Evolutionary conservation across 805 yeast genomes (phyloP).

Genomic region (Zygosaccharomyces siamensis): DNA sequence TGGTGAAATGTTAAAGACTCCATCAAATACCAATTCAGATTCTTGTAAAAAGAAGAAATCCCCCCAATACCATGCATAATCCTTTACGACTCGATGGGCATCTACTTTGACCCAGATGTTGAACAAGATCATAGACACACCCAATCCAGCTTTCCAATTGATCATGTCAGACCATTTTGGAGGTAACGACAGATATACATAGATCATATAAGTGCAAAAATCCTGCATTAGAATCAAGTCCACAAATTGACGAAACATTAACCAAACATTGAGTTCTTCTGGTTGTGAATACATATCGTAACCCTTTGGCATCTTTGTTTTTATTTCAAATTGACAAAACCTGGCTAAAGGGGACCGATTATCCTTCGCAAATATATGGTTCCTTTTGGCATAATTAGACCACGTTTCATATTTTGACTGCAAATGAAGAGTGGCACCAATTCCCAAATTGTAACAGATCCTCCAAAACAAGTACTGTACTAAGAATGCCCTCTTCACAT

Average conservation of each 20-base stretch:
- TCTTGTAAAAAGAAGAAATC: slow-evolving; percentile 81
- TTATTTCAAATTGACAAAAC: slow-evolving; percentile 43
- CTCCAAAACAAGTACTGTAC: slow-evolving; percentile 69
- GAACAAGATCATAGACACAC: slow-evolving; percentile 59
- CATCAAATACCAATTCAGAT: slow-evolving; percentile 71
- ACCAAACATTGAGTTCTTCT: slow-evolving; percentile 77
- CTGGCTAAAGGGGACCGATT: slow-evolving; percentile 33
- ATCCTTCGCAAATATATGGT: slow-evolving; percentile 41
- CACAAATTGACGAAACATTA: slow-evolving; percentile 70
- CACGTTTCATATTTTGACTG: slow-evolving; percentile 58
- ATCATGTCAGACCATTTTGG: slow-evolving; percentile 43
- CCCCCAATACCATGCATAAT: slow-evolving; percentile 95
- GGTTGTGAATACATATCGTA: slow-evolving; percentile 46
- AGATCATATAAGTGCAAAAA: slow-evolving; percentile 65
- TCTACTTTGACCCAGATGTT: slow-evolving; percentile 82
- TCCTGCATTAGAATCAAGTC: slow-evolving; percentile 83
- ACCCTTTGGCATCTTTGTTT: slow-evolving; percentile 40
- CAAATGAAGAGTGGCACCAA: slow-evolving; percentile 59
- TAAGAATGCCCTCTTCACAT: slow-evolving; percentile 40
- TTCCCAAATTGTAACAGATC: slow-evolving; percentile 70
- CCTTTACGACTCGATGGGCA: slow-evolving; percentile 84
- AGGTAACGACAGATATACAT: slow-evolving; percentile 46
- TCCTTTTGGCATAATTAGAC: slow-evolving; percentile 47
- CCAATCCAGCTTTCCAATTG: slow-evolving; percentile 50
- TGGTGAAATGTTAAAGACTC: slow-evolving; percentile 84